Base-by-base conservation (phyloP, 139 green algal genomes). In the Volvox reticuliferus region DNA sequence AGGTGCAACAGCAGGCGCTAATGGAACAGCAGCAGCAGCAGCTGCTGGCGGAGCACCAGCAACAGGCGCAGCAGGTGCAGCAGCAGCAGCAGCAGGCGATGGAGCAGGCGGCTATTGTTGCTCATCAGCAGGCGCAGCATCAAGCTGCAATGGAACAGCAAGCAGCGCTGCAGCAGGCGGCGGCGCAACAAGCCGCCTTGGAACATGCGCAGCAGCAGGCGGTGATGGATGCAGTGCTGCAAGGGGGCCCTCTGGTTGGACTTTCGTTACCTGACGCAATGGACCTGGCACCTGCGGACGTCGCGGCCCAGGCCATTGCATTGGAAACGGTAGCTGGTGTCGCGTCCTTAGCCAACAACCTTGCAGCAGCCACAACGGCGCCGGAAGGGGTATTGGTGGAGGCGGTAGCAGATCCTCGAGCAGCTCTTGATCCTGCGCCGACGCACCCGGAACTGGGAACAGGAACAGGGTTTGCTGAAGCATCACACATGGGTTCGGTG, bases 1-100 rank as follows among this genome's bases (percentile, higher is more conserved):
- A 79, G 63, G 62, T 63, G 32, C 62, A 88, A 20, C 62, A 78
- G 55, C 79, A 86, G 79, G 26, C 61, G 80, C 17, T 69, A 69
- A 69, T 69, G 62, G 62, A 69, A 69, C 81, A 77, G 30, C 73
- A 55, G 80, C 80, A 86, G 80, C 80, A 86, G 55, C 55, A 76
- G 61, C 28, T 61, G 20, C 18, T 35, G 22, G 12, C 63, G 21
- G 44, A 88, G 14, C 82, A 87, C 30, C 62, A 78, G 24, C 32
- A 79, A 26, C 26, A 26, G 82, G 18, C 17, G 26, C 67, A 89
- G 12, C 35, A 79, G 82, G 12, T n/a, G 32, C 82, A 79, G 36
- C 82, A 87, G 17, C n/a, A 61, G 14, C 14, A 28, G 61, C 81
- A 77, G 61, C 21, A 28, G 20, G 24, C 21, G 62, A 68, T 24